A percentile compares a stretch with the other conserved stretches of the same genome.
Conservation (phyloP, 2,329 filamentous ascomycete genomes). For the Penicillium corylophilum region DNA sequence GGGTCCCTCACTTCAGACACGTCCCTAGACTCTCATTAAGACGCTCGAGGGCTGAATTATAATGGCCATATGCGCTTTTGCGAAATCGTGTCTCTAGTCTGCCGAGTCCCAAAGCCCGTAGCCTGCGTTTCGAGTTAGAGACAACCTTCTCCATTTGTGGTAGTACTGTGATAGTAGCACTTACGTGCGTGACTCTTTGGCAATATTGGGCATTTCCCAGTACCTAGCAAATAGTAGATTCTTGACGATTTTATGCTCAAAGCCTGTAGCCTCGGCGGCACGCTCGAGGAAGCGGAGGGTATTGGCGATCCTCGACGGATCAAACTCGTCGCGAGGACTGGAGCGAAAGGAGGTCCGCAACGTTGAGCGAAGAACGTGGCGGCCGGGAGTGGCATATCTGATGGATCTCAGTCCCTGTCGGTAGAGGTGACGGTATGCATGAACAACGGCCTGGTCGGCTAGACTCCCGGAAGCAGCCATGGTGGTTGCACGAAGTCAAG, state of each 20-base stretch:
- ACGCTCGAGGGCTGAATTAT: conserved; percentile 45
- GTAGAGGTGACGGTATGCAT: conserved; percentile 59
- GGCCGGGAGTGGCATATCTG: conserved; percentile 57
- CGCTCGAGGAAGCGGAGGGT: conserved; percentile 48
- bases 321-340: conserved; percentile 36
- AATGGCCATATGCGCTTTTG: conserved; percentile 39
- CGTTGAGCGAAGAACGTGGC: conserved; percentile 52
- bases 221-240: conserved; percentile 46
- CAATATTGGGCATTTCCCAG: conserved; percentile 39
- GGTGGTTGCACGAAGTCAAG: conserved; percentile 5
- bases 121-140: conserved; percentile 28
- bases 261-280: conserved; percentile 39
- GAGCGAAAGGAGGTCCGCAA: conserved; percentile 45
- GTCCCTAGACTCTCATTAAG: conserved; percentile 50
- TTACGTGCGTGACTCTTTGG: conserved; percentile 34
- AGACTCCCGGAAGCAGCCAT: conserved; percentile 8
- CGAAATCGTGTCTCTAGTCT: conserved; percentile 31
- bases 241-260: conserved; percentile 50
- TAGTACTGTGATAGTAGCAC: conserved; percentile 10
- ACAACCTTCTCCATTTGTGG: conserved; percentile 6
- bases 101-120: conserved; percentile 29
- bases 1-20: conserved; percentile 36
- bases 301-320: conserved; percentile 42
- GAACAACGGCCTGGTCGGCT: conserved; percentile 39
- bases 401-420: conserved; percentile 55